Percentiles rank a stretch among this genome's conserved stretches.
Conservation (phyloP, 225 moss, liverwort and hornwort species). For the Straminergon stramineum region DNA sequence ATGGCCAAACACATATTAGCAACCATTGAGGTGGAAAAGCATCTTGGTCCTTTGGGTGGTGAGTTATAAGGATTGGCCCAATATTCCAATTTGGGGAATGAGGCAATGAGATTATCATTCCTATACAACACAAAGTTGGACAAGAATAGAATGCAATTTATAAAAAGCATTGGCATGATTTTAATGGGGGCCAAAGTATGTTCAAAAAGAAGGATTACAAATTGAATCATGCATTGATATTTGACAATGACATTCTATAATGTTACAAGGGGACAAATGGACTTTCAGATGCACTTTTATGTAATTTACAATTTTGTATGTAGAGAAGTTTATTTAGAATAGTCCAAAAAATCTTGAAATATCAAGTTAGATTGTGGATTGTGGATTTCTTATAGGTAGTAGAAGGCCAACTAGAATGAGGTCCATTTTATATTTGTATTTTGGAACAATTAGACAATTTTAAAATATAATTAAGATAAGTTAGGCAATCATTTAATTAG, state of each 20-base stretch:
- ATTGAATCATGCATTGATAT: neutral
- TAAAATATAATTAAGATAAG: too few relatives aligned
- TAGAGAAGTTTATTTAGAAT: neutral
- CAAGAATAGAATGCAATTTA: too few relatives aligned
- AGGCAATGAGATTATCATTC: too few relatives aligned
- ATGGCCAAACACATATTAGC: too few relatives aligned
- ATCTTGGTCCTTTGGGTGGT: neutral
- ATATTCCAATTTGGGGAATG: neutral
- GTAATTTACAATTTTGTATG: neutral
- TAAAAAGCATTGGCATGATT: neutral
- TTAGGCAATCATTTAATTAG: too few relatives aligned
- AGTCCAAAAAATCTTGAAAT: too few relatives aligned
- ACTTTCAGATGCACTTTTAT: neutral
- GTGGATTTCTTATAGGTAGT: too few relatives aligned
- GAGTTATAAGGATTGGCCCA: neutral
- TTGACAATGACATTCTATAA: neutral
- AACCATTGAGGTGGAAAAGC: neutral
- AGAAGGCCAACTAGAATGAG: too few relatives aligned
- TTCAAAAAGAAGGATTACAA: neutral
- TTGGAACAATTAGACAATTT: too few relatives aligned
- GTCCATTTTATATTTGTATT: too few relatives aligned
- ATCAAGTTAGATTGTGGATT: too few relatives aligned
- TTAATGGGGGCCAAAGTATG: neutral
- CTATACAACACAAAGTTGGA: neutral
- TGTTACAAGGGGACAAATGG: neutral